Evolutionary conservation across 352 stramenopile species (phyloP).

Genomic region (Thalassiosira ordinaria): DNA sequence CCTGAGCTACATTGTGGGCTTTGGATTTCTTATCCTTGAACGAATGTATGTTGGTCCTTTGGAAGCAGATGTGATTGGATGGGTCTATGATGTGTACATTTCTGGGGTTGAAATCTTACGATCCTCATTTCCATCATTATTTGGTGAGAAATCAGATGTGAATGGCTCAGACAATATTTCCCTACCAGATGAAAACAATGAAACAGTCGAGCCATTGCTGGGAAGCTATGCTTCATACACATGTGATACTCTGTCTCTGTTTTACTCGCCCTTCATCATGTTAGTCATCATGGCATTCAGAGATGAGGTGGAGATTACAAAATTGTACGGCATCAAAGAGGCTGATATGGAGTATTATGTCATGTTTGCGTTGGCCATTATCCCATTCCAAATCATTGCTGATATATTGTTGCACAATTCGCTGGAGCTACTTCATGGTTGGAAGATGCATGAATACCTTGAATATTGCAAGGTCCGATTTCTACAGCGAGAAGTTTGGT

Average conservation of each 20-base stretch:
- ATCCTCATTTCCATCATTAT: slow-evolving; percentile 12
- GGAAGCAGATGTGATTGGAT: slow-evolving; percentile 85
- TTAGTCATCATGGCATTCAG: slow-evolving; percentile 95
- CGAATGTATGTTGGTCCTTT: slow-evolving; percentile 91
- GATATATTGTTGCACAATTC: slow-evolving; percentile 95
- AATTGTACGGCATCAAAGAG: slow-evolving; percentile 95
- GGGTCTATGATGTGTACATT: slow-evolving; percentile 28
- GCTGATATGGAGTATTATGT: slow-evolving; percentile 98
- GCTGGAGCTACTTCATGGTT: slow-evolving; percentile 96
- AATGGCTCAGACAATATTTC: slow-evolving; percentile 7
- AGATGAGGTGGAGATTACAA: slow-evolving; percentile 91
- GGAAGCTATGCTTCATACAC: slow-evolving; percentile 91
- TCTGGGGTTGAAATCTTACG: slow-evolving; percentile 2
- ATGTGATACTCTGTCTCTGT: slow-evolving; percentile 91
- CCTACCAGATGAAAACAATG: slow-evolving; percentile 54
- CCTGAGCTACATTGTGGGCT: slow-evolving; percentile 92
- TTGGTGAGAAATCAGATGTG: slow-evolving; percentile 24
- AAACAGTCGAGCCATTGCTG: slow-evolving; percentile 96
- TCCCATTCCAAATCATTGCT: slow-evolving; percentile 93
- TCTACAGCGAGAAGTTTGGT: slow-evolving; percentile 93
- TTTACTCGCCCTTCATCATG: slow-evolving; percentile 95
- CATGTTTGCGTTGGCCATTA: slow-evolving; percentile 94
- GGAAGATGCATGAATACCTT: slow-evolving; percentile 98
- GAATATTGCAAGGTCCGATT: slow-evolving; percentile 96
- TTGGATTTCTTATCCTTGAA: slow-evolving; percentile 94